These are phyloP conservation scores for Rhododendron griersonianum DNA, from an alignment of 148 eudicot genomes.

Conservation along the genomic window DNA sequence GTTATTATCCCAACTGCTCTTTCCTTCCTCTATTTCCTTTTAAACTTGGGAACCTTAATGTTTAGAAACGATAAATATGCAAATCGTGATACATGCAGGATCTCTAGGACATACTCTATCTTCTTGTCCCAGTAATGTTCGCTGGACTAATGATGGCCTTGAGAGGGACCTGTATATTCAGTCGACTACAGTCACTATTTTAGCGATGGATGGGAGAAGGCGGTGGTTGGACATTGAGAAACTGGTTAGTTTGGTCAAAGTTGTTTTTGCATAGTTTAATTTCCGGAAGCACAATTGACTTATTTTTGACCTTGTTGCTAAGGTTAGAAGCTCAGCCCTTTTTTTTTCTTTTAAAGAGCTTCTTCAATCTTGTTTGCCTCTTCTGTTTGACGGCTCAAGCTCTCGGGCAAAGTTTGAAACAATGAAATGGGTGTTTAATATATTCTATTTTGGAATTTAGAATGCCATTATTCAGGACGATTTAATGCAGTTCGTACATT, in stretches of 20 bases:
- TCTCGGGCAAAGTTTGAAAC: neutral
- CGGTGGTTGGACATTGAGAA: slow-evolving; percentile 95
- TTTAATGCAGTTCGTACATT: neutral
- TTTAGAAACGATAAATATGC: neutral
- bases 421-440: neutral
- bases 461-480: neutral
- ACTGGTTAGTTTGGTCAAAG: slow-evolving; percentile 60
- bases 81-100: slow-evolving; percentile 38
- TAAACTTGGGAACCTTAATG: neutral
- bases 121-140: slow-evolving; percentile 66
- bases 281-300: neutral
- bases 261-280: slow-evolving; percentile 1
- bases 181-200: slow-evolving; percentile 65
- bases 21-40: neutral
- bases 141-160: slow-evolving; percentile 72
- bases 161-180: slow-evolving; percentile 89
- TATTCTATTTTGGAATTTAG: neutral
- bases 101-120: slow-evolving; percentile 25
- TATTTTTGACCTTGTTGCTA: neutral
- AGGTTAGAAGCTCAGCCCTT: slow-evolving; percentile 3
- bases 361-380: neutral
- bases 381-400: neutral
- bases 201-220: slow-evolving; percentile 96
- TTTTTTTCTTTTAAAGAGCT: neutral
- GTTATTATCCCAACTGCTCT: neutral